A percentile compares a stretch with the other conserved stretches of the same genome.
These are phyloP conservation scores for Pelargonium myrrhifolium DNA, from an alignment of 441 rosid genomes.

Conservation along the genomic window DNA sequence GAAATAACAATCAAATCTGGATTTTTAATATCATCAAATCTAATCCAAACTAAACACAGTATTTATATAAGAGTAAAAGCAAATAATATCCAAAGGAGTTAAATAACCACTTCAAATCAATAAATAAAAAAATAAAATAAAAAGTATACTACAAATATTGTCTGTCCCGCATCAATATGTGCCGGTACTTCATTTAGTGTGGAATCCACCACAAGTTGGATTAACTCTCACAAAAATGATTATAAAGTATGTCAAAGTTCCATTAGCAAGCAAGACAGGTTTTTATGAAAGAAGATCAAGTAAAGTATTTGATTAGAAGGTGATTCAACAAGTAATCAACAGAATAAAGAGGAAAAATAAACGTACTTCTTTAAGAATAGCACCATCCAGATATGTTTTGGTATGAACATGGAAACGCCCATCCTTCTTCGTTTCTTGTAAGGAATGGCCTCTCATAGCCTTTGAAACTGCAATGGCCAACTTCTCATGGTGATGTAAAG, in stretches of 20 bases:
- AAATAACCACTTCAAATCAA: no score
- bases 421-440: slow-evolving; percentile 90
- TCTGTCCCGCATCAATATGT: neutral
- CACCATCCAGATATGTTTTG: slow-evolving; percentile 89
- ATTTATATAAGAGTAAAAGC: no score
- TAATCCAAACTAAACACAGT: no score
- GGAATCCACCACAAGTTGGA: neutral
- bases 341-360: slow-evolving; percentile 9
- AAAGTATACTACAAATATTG: no score
- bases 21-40: no score
- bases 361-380: slow-evolving; percentile 87
- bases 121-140: no score
- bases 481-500: slow-evolving; percentile 89
- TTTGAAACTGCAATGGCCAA: slow-evolving; percentile 92
- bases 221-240: neutral
- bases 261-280: slow-evolving; percentile 1
- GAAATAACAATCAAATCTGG: no score
- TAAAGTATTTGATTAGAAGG: neutral
- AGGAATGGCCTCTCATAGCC: slow-evolving; percentile 95
- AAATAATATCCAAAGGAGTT: no score
- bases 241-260: neutral
- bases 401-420: slow-evolving; percentile 96
- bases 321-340: slow-evolving; percentile 3
- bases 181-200: neutral
- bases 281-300: neutral